phyloP scores from a whole-genome alignment of 148 eudicot genomes.

The Polygonum maritimum region DNA sequence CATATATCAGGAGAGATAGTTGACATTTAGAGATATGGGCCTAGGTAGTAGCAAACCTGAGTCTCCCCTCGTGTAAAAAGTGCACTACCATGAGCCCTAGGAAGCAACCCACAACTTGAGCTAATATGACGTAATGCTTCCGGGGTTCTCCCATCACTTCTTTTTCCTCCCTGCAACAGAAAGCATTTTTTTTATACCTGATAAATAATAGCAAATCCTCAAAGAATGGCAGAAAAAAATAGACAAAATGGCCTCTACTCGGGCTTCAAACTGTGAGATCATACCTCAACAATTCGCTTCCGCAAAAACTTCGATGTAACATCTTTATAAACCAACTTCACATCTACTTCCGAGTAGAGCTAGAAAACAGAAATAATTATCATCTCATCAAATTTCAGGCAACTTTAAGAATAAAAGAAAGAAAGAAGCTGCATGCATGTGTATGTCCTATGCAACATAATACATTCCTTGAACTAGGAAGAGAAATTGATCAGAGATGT shows the following conservation, averaged over 20 bases:
- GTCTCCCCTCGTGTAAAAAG: conserved; percentile 99
- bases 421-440: neutral
- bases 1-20: neutral
- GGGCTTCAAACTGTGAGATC: neutral
- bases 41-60: conserved; percentile 49
- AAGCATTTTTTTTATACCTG: neutral
- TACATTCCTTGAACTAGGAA: neutral
- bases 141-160: conserved; percentile 95
- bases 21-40: neutral
- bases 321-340: conserved; percentile 94
- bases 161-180: conserved; percentile 61
- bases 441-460: neutral
- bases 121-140: conserved; percentile 63
- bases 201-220: neutral
- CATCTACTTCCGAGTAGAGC: conserved; percentile 93
- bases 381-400: neutral
- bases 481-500: neutral
- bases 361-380: conserved; percentile 19
- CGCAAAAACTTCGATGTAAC: conserved; percentile 78
- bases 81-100: conserved; percentile 99
- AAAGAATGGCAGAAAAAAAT: neutral
- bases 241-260: neutral
- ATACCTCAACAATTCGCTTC: conserved; percentile 91
- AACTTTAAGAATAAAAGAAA: neutral
- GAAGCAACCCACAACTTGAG: conserved; percentile 89